phyloP scores from a whole-genome alignment of 2,329 filamentous ascomycete genomes.

The Fusarium sp. region DNA sequence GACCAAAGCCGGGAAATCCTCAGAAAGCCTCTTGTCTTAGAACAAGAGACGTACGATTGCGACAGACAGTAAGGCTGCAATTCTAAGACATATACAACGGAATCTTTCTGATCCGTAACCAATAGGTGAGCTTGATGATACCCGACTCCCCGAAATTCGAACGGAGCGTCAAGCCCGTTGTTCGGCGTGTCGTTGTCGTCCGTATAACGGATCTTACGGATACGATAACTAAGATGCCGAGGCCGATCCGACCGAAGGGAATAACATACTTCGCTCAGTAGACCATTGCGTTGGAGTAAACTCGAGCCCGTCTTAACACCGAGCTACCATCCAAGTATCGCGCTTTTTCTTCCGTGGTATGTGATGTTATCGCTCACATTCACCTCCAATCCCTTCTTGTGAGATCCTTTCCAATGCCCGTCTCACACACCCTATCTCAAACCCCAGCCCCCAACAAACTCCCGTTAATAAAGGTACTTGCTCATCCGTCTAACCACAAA shows the following conservation, averaged over 20 bases:
- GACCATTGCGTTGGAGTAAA: not conserved
- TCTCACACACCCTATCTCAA: slow-evolving; percentile 7
- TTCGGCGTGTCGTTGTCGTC: slow-evolving; percentile 19
- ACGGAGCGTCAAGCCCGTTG: not conserved
- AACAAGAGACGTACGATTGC: not conserved
- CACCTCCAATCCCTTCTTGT: not conserved
- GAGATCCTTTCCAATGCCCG: not conserved
- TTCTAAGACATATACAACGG: slow-evolving; percentile 18
- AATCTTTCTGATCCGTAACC: not conserved
- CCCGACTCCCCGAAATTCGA: slow-evolving; percentile 31
- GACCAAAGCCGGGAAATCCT: slow-evolving; percentile 8
- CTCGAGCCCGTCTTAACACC: slow-evolving; percentile 20
- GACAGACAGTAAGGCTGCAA: not conserved
- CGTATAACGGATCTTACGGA: not conserved
- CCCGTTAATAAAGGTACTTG: not conserved
- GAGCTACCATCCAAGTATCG: not conserved
- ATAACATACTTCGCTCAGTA: not conserved
- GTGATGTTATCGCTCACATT: slow-evolving; percentile 6
- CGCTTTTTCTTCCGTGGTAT: not conserved
- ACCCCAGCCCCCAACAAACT: not conserved
- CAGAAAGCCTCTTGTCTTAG: slow-evolving; percentile 7
- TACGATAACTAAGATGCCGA: slow-evolving; percentile 20
- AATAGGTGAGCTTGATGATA: not conserved
- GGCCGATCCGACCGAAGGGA: slow-evolving; percentile 22
- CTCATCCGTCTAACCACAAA: slow-evolving; percentile 17